Conservation (phyloP, 805 yeast genomes). For the Myxozyma vanderwaltii region DNA sequence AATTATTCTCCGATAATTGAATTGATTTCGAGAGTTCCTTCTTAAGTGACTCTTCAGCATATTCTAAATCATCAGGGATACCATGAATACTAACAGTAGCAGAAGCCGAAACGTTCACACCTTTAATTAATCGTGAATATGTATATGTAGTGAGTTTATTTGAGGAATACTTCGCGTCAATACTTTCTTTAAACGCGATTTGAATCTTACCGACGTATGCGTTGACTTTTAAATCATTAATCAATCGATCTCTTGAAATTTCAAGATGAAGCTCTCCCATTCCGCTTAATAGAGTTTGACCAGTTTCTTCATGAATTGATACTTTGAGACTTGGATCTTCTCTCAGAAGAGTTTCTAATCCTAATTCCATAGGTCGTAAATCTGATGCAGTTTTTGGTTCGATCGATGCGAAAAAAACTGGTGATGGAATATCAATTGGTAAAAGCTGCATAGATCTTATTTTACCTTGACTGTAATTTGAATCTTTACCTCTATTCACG, state of each 20-base stretch:
- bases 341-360: constrained; percentile 64
- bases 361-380: constrained; percentile 67
- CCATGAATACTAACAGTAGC: constrained; percentile 40
- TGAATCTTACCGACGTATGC: constrained; percentile 79
- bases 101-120: constrained; percentile 39
- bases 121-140: constrained; percentile 34
- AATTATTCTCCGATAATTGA: constrained; percentile 26
- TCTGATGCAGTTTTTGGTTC: constrained; percentile 87
- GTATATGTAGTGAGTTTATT: constrained; percentile 37
- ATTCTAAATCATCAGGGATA: constrained; percentile 38
- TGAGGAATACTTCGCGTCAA: constrained; percentile 35
- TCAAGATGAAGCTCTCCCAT: constrained; percentile 98
- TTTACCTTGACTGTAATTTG: background rate
- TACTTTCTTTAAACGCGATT: constrained; percentile 85
- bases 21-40: constrained; percentile 43
- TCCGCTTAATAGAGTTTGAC: constrained; percentile 86
- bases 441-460: constrained; percentile 46
- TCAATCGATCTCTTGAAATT: constrained; percentile 74
- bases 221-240: constrained; percentile 80
- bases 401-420: constrained; percentile 82
- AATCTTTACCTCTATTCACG: constrained; percentile 43
- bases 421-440: constrained; percentile 87
- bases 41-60: constrained; percentile 46
- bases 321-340: constrained; percentile 90
- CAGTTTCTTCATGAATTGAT: constrained; percentile 74